These are phyloP conservation scores for Penicillium canariense DNA, from an alignment of 495 filamentous ascomycete species.

Conservation along the genomic window DNA sequence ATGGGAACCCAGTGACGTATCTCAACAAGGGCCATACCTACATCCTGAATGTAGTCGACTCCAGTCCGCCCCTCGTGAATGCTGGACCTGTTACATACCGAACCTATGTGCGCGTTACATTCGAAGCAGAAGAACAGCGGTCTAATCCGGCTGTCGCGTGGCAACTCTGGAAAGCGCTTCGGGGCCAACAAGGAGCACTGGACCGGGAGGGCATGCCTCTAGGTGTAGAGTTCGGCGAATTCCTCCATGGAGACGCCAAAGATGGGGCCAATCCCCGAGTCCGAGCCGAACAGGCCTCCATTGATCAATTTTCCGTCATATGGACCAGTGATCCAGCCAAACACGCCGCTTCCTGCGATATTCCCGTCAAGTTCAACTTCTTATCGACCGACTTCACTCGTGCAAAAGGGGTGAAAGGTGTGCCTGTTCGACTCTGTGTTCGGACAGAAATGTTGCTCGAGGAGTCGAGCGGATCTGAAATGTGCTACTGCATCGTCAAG, in stretches of 20 bases:
- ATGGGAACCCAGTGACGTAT: slow-evolving; percentile 93
- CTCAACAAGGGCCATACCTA: slow-evolving; percentile 97
- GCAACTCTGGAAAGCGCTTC: slow-evolving; percentile 94
- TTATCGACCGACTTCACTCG: slow-evolving; percentile 97
- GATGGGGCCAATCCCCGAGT: slow-evolving; percentile 68
- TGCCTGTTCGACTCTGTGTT: slow-evolving; percentile 85
- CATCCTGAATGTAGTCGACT: slow-evolving; percentile 72
- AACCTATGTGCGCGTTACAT: slow-evolving; percentile 86
- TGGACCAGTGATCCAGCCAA: slow-evolving; percentile 70
- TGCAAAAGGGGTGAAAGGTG: slow-evolving; percentile 96
- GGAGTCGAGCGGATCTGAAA: slow-evolving; percentile 54
- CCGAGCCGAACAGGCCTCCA: slow-evolving; percentile 77
- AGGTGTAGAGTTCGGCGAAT: slow-evolving; percentile 91
- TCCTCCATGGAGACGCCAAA: slow-evolving; percentile 64
- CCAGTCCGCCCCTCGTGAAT: slow-evolving; percentile 43
- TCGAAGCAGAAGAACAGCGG: slow-evolving; percentile 89
- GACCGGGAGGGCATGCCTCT: too few species aligned
- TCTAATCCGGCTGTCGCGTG: slow-evolving; percentile 79
- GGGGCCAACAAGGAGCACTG: slow-evolving; percentile 82
- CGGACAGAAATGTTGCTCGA: slow-evolving; percentile 70
- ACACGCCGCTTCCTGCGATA: slow-evolving; percentile 65
- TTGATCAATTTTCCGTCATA: slow-evolving; percentile 87
- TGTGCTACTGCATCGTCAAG: slow-evolving; percentile 94
- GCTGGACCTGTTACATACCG: slow-evolving; percentile 62
- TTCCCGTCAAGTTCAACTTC: slow-evolving; percentile 95